Evolutionary conservation across 306 rosid species (phyloP), one percentile per base, ranked within the genome.

Genomic region (Fragaria vesca): DNA sequence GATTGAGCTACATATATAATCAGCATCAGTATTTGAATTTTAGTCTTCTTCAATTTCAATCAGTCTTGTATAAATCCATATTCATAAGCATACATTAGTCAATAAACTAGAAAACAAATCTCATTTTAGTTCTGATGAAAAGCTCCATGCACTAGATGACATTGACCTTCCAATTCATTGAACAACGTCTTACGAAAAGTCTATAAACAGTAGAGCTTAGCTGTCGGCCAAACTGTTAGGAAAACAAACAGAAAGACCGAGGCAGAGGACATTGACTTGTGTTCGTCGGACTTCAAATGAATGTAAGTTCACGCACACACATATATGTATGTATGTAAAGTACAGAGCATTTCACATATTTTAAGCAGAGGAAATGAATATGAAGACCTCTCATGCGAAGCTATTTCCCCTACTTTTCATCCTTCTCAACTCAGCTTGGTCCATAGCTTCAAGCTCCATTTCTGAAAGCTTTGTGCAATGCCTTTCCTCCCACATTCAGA

Each of bases 391-490:
- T 8, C 26, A 58, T 3, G 38, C 43, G 58, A 74, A 74, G 9
- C 26, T 15, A 24, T 7, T 57, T 58, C 11, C 52, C 32, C 12
- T 73, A 1, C 40, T 57, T 4, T 24, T 61, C 55, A 21, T 68
- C 26, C 26, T 72, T 54, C 63, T 71, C 21, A 72, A 30, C 60
- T 66, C 51, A 20, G 36, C 74, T 82, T 72, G 32, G 3, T 54
- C 73, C 20, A 21, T 73, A 63, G 34, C 66, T 30, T 47, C 84
- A 12, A 69, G 24, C 40, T 20, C 76, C 18, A 34, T 15, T 24
- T 40, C 55, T 4, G 54, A 62, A 40, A 43, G 47, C 28, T 83
- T 79, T 45, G 30, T 65, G 36, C 52, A 30, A 2, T 83, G 86
- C 28, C 54, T 79, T 36, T 75, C 80, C 40, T 75, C 78, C 34